These are phyloP conservation scores for Panaeolus papilionaceus DNA, from an alignment of 768 basidiomycete genomes.

Conservation along the genomic window DNA sequence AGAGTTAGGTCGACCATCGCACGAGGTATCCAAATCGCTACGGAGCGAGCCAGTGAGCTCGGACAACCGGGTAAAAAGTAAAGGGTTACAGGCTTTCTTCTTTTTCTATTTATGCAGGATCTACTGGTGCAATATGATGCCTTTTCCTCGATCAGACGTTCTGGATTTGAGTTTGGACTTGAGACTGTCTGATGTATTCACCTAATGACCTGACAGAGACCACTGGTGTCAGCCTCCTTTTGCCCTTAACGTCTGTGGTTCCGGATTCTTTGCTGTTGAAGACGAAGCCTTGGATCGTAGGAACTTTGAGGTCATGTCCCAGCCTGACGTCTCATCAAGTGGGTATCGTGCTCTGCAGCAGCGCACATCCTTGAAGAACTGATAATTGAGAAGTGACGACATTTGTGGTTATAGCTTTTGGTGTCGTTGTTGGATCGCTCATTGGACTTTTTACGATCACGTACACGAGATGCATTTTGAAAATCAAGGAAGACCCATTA, in stretches of 20 bases:
- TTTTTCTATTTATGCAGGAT: neutral
- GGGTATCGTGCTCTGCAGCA: neutral
- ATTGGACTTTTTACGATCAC: neutral
- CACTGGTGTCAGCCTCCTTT: neutral
- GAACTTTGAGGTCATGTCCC: neutral
- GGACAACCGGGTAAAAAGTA: constrained; percentile 72
- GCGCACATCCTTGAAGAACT: neutral
- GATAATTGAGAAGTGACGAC: constrained; percentile 9
- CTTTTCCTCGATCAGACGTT: neutral
- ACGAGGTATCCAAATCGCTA: constrained; percentile 91
- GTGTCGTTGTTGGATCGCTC: constrained; percentile 1
- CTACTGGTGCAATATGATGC: neutral
- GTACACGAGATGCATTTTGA: constrained; percentile 3
- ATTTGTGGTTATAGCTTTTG: neutral
- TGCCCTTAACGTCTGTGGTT: neutral
- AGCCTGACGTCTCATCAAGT: constrained; percentile 2
- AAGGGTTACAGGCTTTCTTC: constrained; percentile 6
- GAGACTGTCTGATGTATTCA: neutral
- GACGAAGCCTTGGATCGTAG: neutral
- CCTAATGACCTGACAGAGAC: neutral
- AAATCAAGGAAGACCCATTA: neutral
- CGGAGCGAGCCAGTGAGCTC: constrained; percentile 85
- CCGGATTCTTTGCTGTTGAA: neutral
- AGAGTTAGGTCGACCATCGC: constrained; percentile 94
- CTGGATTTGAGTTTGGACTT: constrained; percentile 1